Conservation (phyloP, 1,284 basidiomycete species). For the Ganoderma lucidum region DNA sequence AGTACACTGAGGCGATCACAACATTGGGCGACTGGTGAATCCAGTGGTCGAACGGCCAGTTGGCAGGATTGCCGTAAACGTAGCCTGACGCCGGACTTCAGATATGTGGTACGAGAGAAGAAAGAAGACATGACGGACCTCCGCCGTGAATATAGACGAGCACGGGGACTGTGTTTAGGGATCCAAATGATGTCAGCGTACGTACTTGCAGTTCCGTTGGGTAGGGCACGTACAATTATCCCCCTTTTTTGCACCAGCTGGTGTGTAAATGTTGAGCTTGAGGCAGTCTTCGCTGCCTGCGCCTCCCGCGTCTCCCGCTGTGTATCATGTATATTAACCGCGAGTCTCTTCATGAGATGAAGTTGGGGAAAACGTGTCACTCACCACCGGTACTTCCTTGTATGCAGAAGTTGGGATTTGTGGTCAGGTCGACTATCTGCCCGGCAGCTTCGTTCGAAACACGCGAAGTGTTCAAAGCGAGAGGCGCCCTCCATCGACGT, state of each 20-base stretch:
- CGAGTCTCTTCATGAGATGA: too few species aligned
- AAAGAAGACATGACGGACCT: conserved; percentile 42
- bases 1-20: conserved; percentile 54
- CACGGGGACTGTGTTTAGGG: conserved; percentile 56
- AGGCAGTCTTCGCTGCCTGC: conserved; percentile 65
- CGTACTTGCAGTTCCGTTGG: not conserved
- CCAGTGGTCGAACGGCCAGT: conserved; percentile 52
- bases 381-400: conserved; percentile 60
- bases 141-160: conserved; percentile 76
- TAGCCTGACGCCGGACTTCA: conserved; percentile 48
- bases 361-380: conserved; percentile 24
- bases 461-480: conserved; percentile 43
- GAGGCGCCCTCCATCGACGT: conserved; percentile 49
- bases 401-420: conserved; percentile 63
- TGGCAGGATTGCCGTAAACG: conserved; percentile 62
- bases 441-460: conserved; percentile 46
- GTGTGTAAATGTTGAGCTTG: conserved; percentile 53
- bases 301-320: conserved; percentile 61
- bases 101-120: not conserved
- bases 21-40: conserved; percentile 48
- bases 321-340: not conserved
- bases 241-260: conserved; percentile 40
- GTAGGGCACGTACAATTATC: conserved; percentile 40
- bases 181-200: not conserved
- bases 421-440: conserved; percentile 53